Percentiles rank a stretch among this genome's conserved stretches.
Conservation (phyloP, 2,329 filamentous ascomycete genomes). For the Fusarium globosum region DNA sequence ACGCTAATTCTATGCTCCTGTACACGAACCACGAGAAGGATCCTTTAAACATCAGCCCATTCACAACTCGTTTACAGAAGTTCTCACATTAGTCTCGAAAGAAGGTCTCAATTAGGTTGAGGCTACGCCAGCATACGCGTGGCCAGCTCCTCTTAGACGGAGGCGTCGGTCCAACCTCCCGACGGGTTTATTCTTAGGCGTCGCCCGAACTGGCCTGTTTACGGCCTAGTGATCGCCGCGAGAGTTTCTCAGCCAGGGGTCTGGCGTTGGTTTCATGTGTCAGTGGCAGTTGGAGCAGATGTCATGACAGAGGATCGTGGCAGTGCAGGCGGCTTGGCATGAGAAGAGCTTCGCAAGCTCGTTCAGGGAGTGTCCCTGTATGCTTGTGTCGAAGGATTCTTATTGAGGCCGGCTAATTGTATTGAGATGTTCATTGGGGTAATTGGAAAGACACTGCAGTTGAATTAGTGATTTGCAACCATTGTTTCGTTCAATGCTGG, state of each 20-base stretch:
- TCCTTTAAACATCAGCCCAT: conserved; percentile 13
- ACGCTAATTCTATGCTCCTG: background rate
- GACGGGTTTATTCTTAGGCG: conserved; percentile 22
- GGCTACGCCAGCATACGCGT: conserved; percentile 42
- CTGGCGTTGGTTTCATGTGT: conserved; percentile 22
- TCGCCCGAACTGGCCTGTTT: conserved; percentile 31
- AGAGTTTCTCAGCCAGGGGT: conserved; percentile 25
- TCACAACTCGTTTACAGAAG: background rate
- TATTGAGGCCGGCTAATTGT: conserved; percentile 10
- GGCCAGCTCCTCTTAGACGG: conserved; percentile 17
- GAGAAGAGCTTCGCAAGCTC: conserved; percentile 29
- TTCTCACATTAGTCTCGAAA: conserved; percentile 4
- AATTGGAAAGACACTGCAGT: conserved; percentile 1
- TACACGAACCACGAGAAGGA: background rate
- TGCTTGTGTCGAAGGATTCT: background rate
- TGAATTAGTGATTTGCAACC: background rate
- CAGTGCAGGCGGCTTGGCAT: conserved; percentile 38
- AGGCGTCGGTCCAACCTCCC: conserved; percentile 21
- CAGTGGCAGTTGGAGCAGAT: conserved; percentile 7
- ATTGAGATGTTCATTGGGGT: conserved; percentile 18
- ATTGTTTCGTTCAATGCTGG: conserved; percentile 6
- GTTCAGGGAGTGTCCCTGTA: conserved; percentile 9
- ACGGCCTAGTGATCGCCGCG: conserved; percentile 36
- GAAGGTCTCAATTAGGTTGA: conserved; percentile 7
- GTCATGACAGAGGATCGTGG: conserved; percentile 31